phyloP scores from a whole-genome alignment of 352 stramenopile species.

The Globisporangium lucens region DNA sequence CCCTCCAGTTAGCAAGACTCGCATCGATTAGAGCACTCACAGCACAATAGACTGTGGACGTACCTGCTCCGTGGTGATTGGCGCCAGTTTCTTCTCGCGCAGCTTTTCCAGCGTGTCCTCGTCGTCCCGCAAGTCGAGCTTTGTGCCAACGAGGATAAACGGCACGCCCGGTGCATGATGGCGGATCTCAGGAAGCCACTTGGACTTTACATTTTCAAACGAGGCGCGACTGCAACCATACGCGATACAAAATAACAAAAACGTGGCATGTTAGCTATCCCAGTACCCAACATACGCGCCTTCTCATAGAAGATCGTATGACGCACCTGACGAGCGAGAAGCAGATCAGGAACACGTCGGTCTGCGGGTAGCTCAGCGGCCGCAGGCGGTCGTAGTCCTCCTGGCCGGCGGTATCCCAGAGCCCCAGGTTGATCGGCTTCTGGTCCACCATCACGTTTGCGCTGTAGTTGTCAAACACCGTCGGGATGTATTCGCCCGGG shows the following conservation, averaged over 20 bases:
- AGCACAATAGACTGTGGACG: not conserved
- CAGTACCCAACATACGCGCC: not conserved
- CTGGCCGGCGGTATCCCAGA: constrained; percentile 97
- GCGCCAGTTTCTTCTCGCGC: constrained; percentile 78
- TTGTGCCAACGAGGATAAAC: constrained; percentile 96
- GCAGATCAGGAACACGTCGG: constrained; percentile 96
- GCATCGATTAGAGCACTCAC: not conserved
- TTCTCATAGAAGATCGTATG: no score
- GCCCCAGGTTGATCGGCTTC: constrained; percentile 94
- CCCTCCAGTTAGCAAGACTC: not conserved
- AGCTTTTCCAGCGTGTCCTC: constrained; percentile 88
- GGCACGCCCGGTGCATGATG: constrained; percentile 88
- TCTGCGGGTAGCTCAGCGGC: constrained; percentile 95
- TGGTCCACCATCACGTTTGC: constrained; percentile 92
- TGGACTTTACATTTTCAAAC: constrained; percentile 96
- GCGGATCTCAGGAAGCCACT: constrained; percentile 90
- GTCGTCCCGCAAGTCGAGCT: constrained; percentile 91
- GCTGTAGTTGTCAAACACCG: constrained; percentile 94
- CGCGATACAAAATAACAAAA: not conserved
- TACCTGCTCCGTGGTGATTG: constrained; percentile 74
- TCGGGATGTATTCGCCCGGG: constrained; percentile 96
- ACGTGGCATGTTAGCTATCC: not conserved
- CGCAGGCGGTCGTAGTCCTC: constrained; percentile 96
- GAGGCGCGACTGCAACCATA: constrained; percentile 63
- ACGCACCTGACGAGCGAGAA: constrained; percentile 91